These are phyloP conservation scores for Pyropia yezoensis DNA, from an alignment of 23 red algal species.

Conservation along the genomic window DNA sequence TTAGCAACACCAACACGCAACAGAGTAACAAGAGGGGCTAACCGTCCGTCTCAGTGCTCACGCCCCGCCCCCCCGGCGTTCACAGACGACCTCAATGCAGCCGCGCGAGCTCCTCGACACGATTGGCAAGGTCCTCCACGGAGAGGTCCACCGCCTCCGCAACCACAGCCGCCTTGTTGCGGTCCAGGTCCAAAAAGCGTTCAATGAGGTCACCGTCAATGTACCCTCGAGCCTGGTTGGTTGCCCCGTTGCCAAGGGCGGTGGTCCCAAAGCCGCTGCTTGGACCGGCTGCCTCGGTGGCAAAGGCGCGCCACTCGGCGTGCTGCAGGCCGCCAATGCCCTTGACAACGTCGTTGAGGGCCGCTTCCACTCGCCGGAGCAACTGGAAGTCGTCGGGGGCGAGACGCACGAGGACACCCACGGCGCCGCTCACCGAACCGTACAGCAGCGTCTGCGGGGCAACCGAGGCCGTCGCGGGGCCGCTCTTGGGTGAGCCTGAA, in stretches of 20 bases:
- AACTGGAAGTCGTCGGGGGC: slow-evolving; percentile 53
- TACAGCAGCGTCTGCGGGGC: slow-evolving; percentile 54
- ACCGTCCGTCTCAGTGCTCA: too few species aligned
- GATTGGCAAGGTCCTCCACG: slow-evolving; percentile 68
- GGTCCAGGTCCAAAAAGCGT: slow-evolving; percentile 78
- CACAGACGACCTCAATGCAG: slow-evolving; percentile 25
- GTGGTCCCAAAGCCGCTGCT: slow-evolving; percentile 1
- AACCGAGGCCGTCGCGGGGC: slow-evolving; percentile 22
- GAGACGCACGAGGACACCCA: slow-evolving; percentile 76
- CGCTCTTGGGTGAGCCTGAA: too few species aligned
- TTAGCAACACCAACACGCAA: too few species aligned
- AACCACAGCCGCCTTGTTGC: slow-evolving; percentile 60
- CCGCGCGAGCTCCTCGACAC: slow-evolving; percentile 75
- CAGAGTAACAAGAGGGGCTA: too few species aligned
- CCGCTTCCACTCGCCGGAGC: slow-evolving; percentile 64
- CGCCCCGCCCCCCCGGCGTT: too few species aligned
- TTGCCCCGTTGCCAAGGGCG: not conserved
- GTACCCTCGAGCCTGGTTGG: slow-evolving; percentile 29
- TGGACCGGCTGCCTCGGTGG: slow-evolving; percentile 24
- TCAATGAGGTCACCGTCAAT: slow-evolving; percentile 97
- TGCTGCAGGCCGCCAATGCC: slow-evolving; percentile 86
- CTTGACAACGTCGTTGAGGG: slow-evolving; percentile 62
- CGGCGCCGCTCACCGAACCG: slow-evolving; percentile 71
- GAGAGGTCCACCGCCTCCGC: slow-evolving; percentile 57
- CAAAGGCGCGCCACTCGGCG: slow-evolving; percentile 71